A percentile compares a stretch with the other conserved stretches of the same genome.
Conservation (phyloP, 2,329 filamentous ascomycete genomes). For the Elsinoe perseae region DNA sequence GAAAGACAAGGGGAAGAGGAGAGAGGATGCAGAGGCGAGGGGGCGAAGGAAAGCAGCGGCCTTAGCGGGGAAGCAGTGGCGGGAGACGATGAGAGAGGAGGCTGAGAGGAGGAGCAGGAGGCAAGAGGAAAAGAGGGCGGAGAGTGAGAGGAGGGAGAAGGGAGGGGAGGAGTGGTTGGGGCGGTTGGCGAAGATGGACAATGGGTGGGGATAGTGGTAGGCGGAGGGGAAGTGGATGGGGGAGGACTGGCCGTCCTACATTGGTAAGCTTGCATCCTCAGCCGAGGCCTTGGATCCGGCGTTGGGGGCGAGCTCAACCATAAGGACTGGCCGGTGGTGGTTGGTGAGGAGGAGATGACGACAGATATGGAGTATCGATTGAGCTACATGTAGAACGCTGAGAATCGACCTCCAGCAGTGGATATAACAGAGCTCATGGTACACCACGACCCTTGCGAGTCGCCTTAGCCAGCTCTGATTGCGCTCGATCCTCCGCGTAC, state of each 20-base stretch:
- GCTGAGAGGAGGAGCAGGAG: neutral
- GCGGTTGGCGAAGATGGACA: neutral
- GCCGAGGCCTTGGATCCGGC: neutral
- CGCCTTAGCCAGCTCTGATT: conserved; percentile 43
- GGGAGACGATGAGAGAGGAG: neutral
- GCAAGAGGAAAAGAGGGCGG: neutral
- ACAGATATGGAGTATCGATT: neutral
- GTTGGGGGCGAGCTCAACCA: conserved; percentile 8
- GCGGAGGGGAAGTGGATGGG: neutral
- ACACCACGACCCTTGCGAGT: conserved; percentile 53
- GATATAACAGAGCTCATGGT: conserved; percentile 39
- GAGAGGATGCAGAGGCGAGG: neutral
- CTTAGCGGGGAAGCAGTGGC: neutral
- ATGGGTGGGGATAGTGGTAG: neutral
- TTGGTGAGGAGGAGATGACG: neutral
- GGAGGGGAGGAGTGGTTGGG: neutral
- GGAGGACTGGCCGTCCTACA: neutral
- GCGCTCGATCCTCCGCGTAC: conserved; percentile 41
- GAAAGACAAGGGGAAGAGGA: neutral
- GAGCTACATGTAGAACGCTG: no score
- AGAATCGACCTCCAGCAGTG: neutral
- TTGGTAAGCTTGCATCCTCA: neutral
- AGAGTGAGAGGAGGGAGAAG: neutral
- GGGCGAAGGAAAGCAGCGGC: neutral
- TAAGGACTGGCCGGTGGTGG: neutral